Base-by-base conservation (phyloP, 2,329 filamentous ascomycete genomes). In the Calonectria pteridis region DNA sequence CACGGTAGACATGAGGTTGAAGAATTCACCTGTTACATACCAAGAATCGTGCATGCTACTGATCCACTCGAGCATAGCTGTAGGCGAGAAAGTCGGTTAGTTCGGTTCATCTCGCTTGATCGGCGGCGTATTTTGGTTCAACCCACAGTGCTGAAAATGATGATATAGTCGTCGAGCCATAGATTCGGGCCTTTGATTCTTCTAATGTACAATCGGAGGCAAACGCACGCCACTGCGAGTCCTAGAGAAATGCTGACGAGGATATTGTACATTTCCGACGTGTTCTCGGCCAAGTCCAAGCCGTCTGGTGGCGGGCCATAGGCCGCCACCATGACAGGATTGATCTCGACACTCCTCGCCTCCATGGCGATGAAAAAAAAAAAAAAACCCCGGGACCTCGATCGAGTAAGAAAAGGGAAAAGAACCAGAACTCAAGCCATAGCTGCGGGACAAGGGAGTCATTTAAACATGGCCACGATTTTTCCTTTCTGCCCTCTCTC, bases 111-210 rank as follows among this genome's bases (percentile, higher is more conserved):
- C 55, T 7, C n/a, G 55, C 6, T 9, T 51, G 11, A 4, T 23
- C 37, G n/a, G n/a, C 35, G 33, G 37, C 20, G 63, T 26, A 9
- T 62, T 18, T 13, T 62, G n/a, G 35, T 35, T 40, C 13, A 13
- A 63, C 73, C 53, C 53, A 74, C 73, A 20, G 66, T 69, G 62
- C 73, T 72, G 11, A 67, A 16, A 4, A 74, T 43, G 14, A 74
- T 74, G 28, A 63, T 28, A 46, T 69, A 72, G 29, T 74, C 73
- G 33, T 74, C 73, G 3, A 59, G n/a, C 59, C 73, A 64, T 14
- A 72, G 66, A 4, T 40, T 62, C 13, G 69, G 58, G 9, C 73
- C 73, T 40, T 72, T 72, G 26, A 40, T 16, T 18, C 50, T 65
- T 40, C 73, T 59, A 16, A 74, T 67, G 26, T 69, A 74, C 23